Conservation (phyloP, 2,329 filamentous ascomycete species). For the Colletotrichum tanaceti region DNA sequence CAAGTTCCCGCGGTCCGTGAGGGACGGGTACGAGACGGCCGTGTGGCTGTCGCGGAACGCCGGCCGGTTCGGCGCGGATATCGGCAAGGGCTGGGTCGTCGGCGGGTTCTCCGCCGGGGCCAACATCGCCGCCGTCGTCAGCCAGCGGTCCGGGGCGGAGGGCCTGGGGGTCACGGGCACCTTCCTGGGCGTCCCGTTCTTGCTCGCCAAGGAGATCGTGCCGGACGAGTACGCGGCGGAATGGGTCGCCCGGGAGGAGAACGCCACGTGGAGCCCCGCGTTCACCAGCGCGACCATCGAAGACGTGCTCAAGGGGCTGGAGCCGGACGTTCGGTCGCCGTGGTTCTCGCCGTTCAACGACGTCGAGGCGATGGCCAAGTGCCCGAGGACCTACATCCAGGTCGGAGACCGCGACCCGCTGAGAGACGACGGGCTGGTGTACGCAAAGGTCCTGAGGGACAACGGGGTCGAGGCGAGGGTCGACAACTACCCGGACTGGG, state of each 20-base stretch:
- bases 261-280: slow-evolving; percentile 49
- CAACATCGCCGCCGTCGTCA: slow-evolving; percentile 61
- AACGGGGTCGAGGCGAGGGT: slow-evolving; percentile 57
- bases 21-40: slow-evolving; percentile 58
- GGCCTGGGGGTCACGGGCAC: slow-evolving; percentile 44
- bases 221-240: slow-evolving; percentile 52
- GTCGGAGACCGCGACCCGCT: slow-evolving; percentile 62
- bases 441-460: slow-evolving; percentile 59
- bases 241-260: slow-evolving; percentile 56
- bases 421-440: slow-evolving; percentile 65
- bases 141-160: slow-evolving; percentile 54
- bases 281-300: slow-evolving; percentile 46
- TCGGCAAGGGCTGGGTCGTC: slow-evolving; percentile 59
- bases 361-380: slow-evolving; percentile 45
- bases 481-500: slow-evolving; percentile 45
- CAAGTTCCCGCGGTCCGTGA: slow-evolving; percentile 58
- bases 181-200: slow-evolving; percentile 22
- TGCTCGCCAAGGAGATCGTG: slow-evolving; percentile 32
- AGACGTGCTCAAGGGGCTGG: slow-evolving; percentile 47
- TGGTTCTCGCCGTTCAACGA: slow-evolving; percentile 50
- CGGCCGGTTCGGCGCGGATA: slow-evolving; percentile 46
- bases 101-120: slow-evolving; percentile 63
- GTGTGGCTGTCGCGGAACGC: slow-evolving; percentile 50
- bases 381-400: slow-evolving; percentile 62
- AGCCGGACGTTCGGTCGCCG: slow-evolving; percentile 45